Evolutionary conservation across 2,329 filamentous ascomycete genomes (phyloP).

Genomic region (Cryphonectria carpinicola): DNA sequence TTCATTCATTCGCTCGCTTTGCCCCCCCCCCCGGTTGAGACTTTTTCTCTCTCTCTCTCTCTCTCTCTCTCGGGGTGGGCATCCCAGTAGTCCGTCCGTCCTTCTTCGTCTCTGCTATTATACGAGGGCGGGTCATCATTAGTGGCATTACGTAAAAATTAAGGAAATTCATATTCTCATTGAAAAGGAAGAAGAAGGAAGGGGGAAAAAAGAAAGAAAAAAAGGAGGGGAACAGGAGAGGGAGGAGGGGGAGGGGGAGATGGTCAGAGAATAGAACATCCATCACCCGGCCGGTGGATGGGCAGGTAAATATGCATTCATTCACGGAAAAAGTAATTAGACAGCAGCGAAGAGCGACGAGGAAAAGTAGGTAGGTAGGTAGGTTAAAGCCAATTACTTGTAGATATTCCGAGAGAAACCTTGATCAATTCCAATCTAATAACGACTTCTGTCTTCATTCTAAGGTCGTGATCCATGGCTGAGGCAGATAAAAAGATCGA

Average conservation of each 20-base stretch:
- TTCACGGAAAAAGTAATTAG: not conserved
- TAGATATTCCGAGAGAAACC: not conserved
- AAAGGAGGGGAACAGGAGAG: not conserved
- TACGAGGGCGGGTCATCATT: not conserved
- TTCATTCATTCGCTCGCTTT: not conserved
- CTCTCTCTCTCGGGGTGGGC: not conserved
- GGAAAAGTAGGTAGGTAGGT: no score
- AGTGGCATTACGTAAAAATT: not conserved
- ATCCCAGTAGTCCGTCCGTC: not conserved
- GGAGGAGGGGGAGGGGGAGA: no score
- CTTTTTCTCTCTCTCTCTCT: not conserved
- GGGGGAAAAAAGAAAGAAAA: no score
- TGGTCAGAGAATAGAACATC: not conserved
- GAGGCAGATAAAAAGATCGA: not conserved
- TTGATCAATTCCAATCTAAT: not conserved
- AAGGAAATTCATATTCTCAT: not conserved
- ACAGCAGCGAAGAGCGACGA: not conserved
- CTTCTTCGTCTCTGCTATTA: not conserved
- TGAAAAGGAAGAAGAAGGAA: not conserved
- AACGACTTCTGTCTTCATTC: not conserved
- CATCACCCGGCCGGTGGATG: no score
- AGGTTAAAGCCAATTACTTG: no score
- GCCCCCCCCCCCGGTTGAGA: not conserved
- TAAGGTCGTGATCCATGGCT: not conserved
- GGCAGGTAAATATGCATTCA: not conserved